Conservation (phyloP, 2,329 filamentous ascomycete genomes). For the Fusarium compactum region DNA sequence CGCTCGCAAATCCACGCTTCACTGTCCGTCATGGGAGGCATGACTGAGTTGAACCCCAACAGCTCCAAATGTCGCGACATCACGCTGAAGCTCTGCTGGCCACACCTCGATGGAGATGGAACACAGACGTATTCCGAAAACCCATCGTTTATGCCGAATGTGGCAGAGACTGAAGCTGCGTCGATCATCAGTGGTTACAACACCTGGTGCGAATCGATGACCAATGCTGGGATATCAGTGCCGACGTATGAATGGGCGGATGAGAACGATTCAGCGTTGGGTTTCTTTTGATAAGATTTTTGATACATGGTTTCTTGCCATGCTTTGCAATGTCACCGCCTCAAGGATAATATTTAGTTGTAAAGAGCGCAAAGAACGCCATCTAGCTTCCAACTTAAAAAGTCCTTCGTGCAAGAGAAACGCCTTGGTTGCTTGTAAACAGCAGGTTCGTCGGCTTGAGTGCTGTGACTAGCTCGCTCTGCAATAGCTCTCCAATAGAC, state of each 20-base stretch:
- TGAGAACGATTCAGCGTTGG: constrained; percentile 21
- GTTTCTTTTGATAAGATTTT: constrained; percentile 16
- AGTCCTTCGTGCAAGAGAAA: not conserved
- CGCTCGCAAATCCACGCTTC: constrained; percentile 36
- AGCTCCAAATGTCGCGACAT: constrained; percentile 40
- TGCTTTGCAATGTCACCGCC: no score
- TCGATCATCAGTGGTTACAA: constrained; percentile 38
- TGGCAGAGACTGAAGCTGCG: constrained; percentile 31
- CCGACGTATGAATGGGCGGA: constrained; percentile 36
- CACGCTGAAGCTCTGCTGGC: constrained; percentile 38
- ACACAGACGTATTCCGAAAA: constrained; percentile 18
- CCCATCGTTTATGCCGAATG: constrained; percentile 14
- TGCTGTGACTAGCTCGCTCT: not conserved
- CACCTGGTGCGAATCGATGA: constrained; percentile 38
- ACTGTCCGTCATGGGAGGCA: constrained; percentile 29
- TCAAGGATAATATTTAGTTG: no score
- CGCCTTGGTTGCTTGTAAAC: not conserved
- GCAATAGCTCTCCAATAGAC: not conserved
- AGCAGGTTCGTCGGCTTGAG: not conserved
- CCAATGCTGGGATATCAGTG: constrained; percentile 15
- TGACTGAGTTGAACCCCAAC: constrained; percentile 37
- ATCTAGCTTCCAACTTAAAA: not conserved
- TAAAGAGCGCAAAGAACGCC: no score
- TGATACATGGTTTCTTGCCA: not conserved
- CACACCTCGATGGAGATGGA: constrained; percentile 26